Evolutionary conservation across 371 early-diverging fungal species (phyloP), one percentile per base, ranked within the genome.

Genomic region (Gilbertella persicaria): DNA sequence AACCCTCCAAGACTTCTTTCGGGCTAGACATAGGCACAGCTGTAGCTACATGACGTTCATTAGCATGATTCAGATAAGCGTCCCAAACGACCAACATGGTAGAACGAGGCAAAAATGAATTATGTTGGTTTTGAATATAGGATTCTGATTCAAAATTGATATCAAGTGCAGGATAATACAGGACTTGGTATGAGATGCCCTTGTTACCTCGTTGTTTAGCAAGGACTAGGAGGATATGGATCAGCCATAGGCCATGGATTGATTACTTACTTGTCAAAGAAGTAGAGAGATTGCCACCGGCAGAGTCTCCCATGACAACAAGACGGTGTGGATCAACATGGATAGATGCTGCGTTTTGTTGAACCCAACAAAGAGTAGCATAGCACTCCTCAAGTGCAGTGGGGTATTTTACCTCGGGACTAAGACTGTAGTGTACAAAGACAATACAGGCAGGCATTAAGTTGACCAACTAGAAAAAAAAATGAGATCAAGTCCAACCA

Each of bases 281-380:
- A 2, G 67, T 56, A 16, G 67, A 48, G 10, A 73, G 53, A 45
- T 69, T 69, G 2, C 73, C 73, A 20, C 73, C 73, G 6, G 67
- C 67, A 16, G 62, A 62, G 55, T 69, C 67, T 23, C 73, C 73
- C 1, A 49, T 46, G 7, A 69, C 59, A n/a, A 62, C 69, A 8
- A 72, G 29, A 26, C 55, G 56, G 3, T 36, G 47, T 3, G 61
- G 54, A 42, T 72, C 64, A 3, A 65, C 53, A 13, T 30, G 33
- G 4, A 68, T 19, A 19, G 51, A 38, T 4, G 39, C 16, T 2
- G 57, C 58, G 40, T 68, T 59, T 13, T 60, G 42, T 38, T 59
- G 60, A 2, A 53, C 53, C 69, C 69, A 68, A 13, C 56, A 47
- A 21, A 68, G 49, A 2, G 67, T 45, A 17, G 61, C 64, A 50